Evolutionary conservation across 148 eudicot genomes (phyloP).

Genomic region (Fagopyrum esculentum): DNA sequence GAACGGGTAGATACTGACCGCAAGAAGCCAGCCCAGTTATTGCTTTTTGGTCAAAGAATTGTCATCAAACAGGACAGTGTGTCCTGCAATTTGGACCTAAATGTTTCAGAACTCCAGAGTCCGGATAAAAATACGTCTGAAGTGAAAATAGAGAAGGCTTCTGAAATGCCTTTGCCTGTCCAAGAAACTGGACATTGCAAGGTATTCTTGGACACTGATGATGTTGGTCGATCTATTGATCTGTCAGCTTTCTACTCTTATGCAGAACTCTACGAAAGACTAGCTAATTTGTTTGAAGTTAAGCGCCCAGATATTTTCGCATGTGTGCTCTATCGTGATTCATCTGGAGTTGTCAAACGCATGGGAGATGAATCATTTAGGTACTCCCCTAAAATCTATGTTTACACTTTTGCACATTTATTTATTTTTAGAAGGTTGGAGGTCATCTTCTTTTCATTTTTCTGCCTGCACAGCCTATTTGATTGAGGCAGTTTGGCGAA

Average conservation of each 20-base stretch:
- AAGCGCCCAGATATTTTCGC: slow-evolving; percentile 48
- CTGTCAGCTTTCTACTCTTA: slow-evolving; percentile 51
- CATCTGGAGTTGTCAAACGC: slow-evolving; percentile 39
- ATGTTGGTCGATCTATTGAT: slow-evolving; percentile 58
- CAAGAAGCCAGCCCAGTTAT: slow-evolving; percentile 38
- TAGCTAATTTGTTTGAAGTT: slow-evolving; percentile 53
- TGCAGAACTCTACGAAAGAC: slow-evolving; percentile 54
- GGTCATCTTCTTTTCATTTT: not conserved
- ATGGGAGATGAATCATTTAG: slow-evolving; percentile 71
- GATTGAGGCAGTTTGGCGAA: not conserved
- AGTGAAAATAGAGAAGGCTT: slow-evolving; percentile 30
- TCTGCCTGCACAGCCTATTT: not conserved
- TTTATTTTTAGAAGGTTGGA: not conserved
- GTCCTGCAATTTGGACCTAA: slow-evolving; percentile 34
- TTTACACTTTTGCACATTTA: not conserved
- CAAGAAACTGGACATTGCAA: slow-evolving; percentile 51
- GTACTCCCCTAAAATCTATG: slow-evolving; percentile 19
- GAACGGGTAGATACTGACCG: slow-evolving; percentile 27
- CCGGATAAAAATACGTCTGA: slow-evolving; percentile 45
- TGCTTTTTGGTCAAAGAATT: slow-evolving; percentile 83
- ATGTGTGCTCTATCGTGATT: slow-evolving; percentile 48
- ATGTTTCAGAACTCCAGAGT: slow-evolving; percentile 28
- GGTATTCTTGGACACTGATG: slow-evolving; percentile 58
- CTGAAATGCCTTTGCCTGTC: slow-evolving; percentile 22
- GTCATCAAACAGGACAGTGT: slow-evolving; percentile 65